These are phyloP conservation scores for Priceomyces fermenticarens DNA, from an alignment of 805 yeast genomes.

Conservation along the genomic window DNA sequence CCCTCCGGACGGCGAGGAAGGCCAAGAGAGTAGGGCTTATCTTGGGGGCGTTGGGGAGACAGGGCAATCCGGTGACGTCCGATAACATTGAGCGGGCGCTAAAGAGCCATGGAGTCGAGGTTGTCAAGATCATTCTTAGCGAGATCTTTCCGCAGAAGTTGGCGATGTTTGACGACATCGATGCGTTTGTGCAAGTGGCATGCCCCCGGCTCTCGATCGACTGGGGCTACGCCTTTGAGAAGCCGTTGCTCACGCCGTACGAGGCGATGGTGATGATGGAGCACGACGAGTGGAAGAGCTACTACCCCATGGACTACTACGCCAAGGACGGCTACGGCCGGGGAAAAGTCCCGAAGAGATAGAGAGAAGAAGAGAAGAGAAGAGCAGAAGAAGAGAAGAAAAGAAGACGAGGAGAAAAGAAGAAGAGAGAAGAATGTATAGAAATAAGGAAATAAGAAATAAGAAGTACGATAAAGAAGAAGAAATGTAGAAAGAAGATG, in stretches of 20 bases:
- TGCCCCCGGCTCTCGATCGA: slow-evolving; percentile 95
- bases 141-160: slow-evolving; percentile 93
- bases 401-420: no score
- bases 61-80: slow-evolving; percentile 82
- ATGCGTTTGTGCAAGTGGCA: slow-evolving; percentile 95
- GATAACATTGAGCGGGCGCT: slow-evolving; percentile 60
- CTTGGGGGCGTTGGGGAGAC: slow-evolving; percentile 92
- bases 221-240: slow-evolving; percentile 97
- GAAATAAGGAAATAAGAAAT: no score
- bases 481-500: no score
- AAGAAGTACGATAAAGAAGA: no score
- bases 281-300: slow-evolving; percentile 66
- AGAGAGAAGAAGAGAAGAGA: no score
- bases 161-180: slow-evolving; percentile 88
- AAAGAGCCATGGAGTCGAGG: slow-evolving; percentile 53
- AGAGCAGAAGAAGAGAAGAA: no score
- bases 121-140: slow-evolving; percentile 78
- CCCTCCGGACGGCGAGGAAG: slow-evolving; percentile 57
- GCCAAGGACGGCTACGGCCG: slow-evolving; percentile 88
- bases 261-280: slow-evolving; percentile 90
- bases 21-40: slow-evolving; percentile 78
- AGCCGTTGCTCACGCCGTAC: slow-evolving; percentile 91
- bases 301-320: slow-evolving; percentile 96
- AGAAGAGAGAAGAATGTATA: no score
- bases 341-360: slow-evolving; percentile 70